A percentile compares a stretch with the other conserved stretches of the same genome.
Conservation (phyloP, 1,139 yeast genomes). For the Blastobotrys ciferrii region DNA sequence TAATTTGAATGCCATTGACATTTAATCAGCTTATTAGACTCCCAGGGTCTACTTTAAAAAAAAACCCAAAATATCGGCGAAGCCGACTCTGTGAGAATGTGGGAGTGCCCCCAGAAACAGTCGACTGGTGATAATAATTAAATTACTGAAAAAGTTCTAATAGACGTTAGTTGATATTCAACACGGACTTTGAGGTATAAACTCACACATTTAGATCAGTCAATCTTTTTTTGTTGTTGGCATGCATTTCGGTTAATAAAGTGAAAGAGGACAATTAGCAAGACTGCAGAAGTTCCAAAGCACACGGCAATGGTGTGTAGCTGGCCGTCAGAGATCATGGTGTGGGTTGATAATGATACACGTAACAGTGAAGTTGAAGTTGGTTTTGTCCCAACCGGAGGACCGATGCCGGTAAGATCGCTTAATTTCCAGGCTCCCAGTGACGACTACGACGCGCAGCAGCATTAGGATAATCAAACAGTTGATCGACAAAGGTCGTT, state of each 20-base stretch:
- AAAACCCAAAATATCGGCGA: too few species aligned
- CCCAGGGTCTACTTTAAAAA: too few species aligned
- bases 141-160: not conserved
- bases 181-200: too few species aligned
- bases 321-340: conserved; percentile 80
- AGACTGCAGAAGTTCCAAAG: conserved; percentile 73
- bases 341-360: conserved; percentile 11
- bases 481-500: not conserved
- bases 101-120: not conserved
- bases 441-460: not conserved
- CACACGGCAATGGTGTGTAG: conserved; percentile 69
- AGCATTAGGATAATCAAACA: not conserved
- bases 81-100: not conserved
- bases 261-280: conserved; percentile 71
- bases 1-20: too few species aligned
- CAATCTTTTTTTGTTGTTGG: not conserved
- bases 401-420: not conserved
- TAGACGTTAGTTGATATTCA: not conserved
- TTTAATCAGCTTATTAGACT: too few species aligned
- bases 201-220: not conserved
- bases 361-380: not conserved
- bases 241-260: conserved; percentile 35
- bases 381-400: not conserved
- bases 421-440: not conserved
- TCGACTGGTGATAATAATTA: not conserved